Conservation (phyloP, 768 basidiomycete species). For the Pisolithus orientalis region DNA sequence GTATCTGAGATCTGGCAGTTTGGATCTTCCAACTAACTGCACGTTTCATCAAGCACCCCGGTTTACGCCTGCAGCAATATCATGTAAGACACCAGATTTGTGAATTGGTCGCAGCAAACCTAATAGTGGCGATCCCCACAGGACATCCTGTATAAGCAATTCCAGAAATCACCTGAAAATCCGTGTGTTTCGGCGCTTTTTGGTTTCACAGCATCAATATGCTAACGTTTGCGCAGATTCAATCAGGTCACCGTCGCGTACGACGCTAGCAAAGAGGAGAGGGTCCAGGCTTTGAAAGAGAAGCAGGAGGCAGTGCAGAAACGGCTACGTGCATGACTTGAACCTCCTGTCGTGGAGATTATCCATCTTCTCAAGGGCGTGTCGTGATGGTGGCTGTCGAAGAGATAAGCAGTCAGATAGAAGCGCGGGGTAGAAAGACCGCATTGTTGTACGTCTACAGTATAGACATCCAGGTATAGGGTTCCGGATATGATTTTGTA, state of each 20-base stretch:
- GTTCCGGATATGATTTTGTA: too few species aligned
- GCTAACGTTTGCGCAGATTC: slow-evolving; percentile 44
- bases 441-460: too few species aligned
- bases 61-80: slow-evolving; percentile 87
- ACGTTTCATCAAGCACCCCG: slow-evolving; percentile 59
- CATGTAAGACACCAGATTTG: slow-evolving; percentile 37
- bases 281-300: slow-evolving; percentile 65
- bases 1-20: slow-evolving; percentile 8
- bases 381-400: too few species aligned
- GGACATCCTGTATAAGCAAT: slow-evolving; percentile 88
- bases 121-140: slow-evolving; percentile 23
- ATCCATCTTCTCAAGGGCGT: too few species aligned
- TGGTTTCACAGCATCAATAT: neutral
- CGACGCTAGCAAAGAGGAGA: slow-evolving; percentile 85
- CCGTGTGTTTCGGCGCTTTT: slow-evolving; percentile 48
- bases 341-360: neutral
- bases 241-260: slow-evolving; percentile 77
- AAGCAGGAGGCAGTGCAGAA: slow-evolving; percentile 60
- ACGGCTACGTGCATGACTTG: slow-evolving; percentile 44
- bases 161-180: slow-evolving; percentile 95
- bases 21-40: slow-evolving; percentile 4
- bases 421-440: too few species aligned
- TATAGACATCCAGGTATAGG: too few species aligned
- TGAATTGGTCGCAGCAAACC: neutral
- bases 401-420: too few species aligned